A percentile compares a stretch with the other conserved stretches of the same genome.
These are phyloP conservation scores for Fusarium lateritium DNA, from an alignment of 2,329 filamentous ascomycete genomes.

Conservation along the genomic window DNA sequence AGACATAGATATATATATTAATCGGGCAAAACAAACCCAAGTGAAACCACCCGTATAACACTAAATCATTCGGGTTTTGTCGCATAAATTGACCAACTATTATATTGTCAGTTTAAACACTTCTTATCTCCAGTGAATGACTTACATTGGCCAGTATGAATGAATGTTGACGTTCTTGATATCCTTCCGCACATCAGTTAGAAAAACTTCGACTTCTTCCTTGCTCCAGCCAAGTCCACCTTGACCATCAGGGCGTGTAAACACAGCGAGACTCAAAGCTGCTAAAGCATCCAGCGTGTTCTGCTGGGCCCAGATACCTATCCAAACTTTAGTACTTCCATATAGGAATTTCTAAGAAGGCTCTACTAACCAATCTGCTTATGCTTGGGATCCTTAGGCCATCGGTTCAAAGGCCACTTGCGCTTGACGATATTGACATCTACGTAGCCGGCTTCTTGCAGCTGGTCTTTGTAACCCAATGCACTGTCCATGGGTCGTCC, in stretches of 20 bases:
- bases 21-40: too few relatives aligned
- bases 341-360: not conserved
- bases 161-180: not conserved
- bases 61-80: not conserved
- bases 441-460: conserved; percentile 17
- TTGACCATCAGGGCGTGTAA: not conserved
- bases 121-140: fast-evolving
- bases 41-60: too few relatives aligned
- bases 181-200: not conserved
- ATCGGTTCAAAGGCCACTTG: conserved; percentile 28
- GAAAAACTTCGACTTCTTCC: not conserved
- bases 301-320: not conserved
- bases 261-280: not conserved
- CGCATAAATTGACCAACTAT: conserved; percentile 7
- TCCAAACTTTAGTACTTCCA: not conserved
- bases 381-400: conserved; percentile 32
- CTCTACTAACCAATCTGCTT: conserved; percentile 29
- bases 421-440: conserved; percentile 12
- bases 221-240: conserved; percentile 12
- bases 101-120: fast-evolving
- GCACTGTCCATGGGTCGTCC: conserved; percentile 13
- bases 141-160: conserved; percentile 9
- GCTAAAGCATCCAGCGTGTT: not conserved
- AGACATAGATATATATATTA: too few relatives aligned
- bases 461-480: conserved; percentile 21